A percentile compares a stretch with the other conserved stretches of the same genome.
These are phyloP conservation scores for Arabis hirsuta DNA, from an alignment of 345 rosid species.

Conservation along the genomic window DNA sequence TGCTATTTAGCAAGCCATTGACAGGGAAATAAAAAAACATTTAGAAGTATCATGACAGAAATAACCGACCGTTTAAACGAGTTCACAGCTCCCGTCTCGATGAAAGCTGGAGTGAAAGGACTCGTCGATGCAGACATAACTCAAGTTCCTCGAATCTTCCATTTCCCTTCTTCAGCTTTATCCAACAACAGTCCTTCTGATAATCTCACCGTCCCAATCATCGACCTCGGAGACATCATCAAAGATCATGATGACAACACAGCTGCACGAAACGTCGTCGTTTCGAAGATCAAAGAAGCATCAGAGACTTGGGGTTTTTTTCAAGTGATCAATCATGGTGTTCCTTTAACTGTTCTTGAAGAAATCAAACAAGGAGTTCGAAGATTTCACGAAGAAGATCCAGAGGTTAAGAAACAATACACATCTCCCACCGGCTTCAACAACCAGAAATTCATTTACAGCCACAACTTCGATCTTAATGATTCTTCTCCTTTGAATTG, in stretches of 20 bases:
- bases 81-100: slow-evolving; percentile 36
- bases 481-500: slow-evolving; percentile 40
- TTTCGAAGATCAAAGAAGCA: slow-evolving; percentile 42
- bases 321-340: slow-evolving; percentile 57
- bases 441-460: slow-evolving; percentile 23
- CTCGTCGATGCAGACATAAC: slow-evolving; percentile 46
- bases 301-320: slow-evolving; percentile 48
- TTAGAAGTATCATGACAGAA: slow-evolving; percentile 15
- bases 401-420: neutral
- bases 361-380: slow-evolving; percentile 36
- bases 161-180: slow-evolving; percentile 26
- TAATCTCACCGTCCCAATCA: slow-evolving; percentile 43
- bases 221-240: slow-evolving; percentile 40
- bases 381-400: slow-evolving; percentile 36
- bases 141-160: slow-evolving; percentile 45
- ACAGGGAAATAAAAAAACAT: neutral
- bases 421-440: neutral
- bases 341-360: slow-evolving; percentile 43
- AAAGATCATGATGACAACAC: neutral
- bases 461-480: slow-evolving; percentile 43
- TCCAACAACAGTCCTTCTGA: slow-evolving; percentile 18
- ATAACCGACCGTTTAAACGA: slow-evolving; percentile 29
- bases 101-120: slow-evolving; percentile 48
- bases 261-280: slow-evolving; percentile 10
- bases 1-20: neutral